Conservation (phyloP, 148 eudicot species). For the Rhododendron vialii region DNA sequence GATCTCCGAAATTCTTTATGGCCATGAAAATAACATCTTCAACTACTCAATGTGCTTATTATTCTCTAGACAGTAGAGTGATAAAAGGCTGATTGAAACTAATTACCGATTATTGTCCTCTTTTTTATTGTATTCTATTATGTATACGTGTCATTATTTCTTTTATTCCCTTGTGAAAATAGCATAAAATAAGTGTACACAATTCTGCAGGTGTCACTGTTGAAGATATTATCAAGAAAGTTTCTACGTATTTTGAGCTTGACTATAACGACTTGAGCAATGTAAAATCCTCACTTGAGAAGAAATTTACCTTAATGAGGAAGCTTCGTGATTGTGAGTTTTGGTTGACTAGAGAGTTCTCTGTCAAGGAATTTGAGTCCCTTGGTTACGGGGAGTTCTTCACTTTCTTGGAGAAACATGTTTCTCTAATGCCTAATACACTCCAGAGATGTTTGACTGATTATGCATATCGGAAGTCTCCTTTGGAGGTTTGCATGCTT, state of each 20-base stretch:
- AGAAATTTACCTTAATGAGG: constrained; percentile 36
- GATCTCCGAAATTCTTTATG: neutral
- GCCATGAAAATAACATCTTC: neutral
- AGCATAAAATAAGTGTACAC: neutral
- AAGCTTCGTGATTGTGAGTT: constrained; percentile 55
- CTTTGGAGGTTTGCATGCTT: constrained; percentile 58
- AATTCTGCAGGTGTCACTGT: constrained; percentile 45
- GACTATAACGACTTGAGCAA: constrained; percentile 22
- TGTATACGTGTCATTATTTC: neutral
- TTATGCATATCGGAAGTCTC: constrained; percentile 25
- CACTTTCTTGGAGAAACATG: constrained; percentile 47
- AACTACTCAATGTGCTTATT: neutral
- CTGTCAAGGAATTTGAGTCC: constrained; percentile 58
- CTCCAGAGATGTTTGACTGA: constrained; percentile 38
- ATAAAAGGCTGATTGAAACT: neutral
- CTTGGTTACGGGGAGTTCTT: constrained; percentile 82
- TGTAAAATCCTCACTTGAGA: constrained; percentile 30
- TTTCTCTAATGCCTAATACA: constrained; percentile 41
- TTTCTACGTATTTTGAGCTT: constrained; percentile 45
- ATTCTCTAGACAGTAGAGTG: neutral
- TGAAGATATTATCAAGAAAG: constrained; percentile 54
- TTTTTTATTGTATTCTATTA: neutral
- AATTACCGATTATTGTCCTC: neutral
- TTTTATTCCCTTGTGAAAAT: constrained; percentile 4
- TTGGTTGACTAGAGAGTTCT: constrained; percentile 71